Evolutionary conservation across 306 rosid genomes (phyloP).

Genomic region (Senna siamea): DNA sequence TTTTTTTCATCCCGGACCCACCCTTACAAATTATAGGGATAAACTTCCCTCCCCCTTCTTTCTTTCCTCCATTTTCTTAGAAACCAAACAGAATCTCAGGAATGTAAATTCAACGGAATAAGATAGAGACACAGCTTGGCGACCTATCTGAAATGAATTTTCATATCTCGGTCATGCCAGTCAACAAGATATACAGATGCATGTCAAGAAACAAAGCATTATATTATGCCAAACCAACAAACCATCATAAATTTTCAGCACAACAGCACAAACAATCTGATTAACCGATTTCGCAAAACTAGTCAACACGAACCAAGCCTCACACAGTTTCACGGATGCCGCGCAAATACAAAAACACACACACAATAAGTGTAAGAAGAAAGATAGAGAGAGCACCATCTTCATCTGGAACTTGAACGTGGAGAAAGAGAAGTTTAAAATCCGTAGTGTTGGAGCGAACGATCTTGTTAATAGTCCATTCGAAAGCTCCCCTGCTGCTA

Average conservation of each 20-base stretch:
- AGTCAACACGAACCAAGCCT: not conserved
- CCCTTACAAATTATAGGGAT: not conserved
- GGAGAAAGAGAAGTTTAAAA: slow-evolving; percentile 79
- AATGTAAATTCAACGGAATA: not conserved
- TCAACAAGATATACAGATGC: not conserved
- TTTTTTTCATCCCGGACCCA: not conserved
- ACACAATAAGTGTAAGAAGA: not conserved
- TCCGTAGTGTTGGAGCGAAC: slow-evolving; percentile 64
- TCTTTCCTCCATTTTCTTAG: slow-evolving; percentile 21
- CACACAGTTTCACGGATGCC: not conserved
- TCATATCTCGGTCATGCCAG: not conserved
- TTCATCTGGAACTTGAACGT: slow-evolving; percentile 91
- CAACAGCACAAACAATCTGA: not conserved
- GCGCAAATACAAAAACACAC: not conserved
- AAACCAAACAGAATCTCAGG: slow-evolving; percentile 32
- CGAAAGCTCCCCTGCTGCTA: slow-evolving; percentile 87
- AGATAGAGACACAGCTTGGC: not conserved
- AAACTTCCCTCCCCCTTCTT: not conserved
- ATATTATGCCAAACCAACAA: not conserved
- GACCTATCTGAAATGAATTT: not conserved
- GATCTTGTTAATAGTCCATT: slow-evolving; percentile 87
- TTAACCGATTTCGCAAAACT: not conserved
- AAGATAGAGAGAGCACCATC: slow-evolving; percentile 62
- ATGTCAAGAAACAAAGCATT: not conserved
- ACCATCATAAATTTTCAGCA: not conserved